These are phyloP conservation scores for Verticillium nonalfalfae DNA, from an alignment of 2,329 filamentous ascomycete genomes.

Conservation along the genomic window DNA sequence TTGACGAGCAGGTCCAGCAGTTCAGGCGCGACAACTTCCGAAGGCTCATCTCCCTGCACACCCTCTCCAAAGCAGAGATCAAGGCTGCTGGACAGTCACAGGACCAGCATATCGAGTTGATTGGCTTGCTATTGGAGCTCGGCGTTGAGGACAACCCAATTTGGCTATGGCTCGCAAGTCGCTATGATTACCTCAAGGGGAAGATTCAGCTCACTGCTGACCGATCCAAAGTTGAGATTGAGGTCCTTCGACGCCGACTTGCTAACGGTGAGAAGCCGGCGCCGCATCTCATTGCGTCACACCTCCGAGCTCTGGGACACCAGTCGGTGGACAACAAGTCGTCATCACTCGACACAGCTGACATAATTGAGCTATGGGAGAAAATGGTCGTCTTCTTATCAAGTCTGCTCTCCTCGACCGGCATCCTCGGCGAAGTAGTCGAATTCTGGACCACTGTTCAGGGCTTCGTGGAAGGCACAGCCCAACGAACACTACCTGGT, in stretches of 20 bases:
- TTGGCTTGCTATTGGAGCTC: slow-evolving; percentile 81
- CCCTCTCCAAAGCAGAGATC: slow-evolving; percentile 42
- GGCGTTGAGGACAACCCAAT: slow-evolving; percentile 95
- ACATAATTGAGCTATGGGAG: slow-evolving; percentile 89
- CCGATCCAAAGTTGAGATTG: slow-evolving; percentile 84
- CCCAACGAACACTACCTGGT: slow-evolving; percentile 70
- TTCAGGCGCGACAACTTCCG: slow-evolving; percentile 92
- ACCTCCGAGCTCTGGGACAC: slow-evolving; percentile 67
- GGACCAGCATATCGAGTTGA: slow-evolving; percentile 86
- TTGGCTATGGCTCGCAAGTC: slow-evolving; percentile 88
- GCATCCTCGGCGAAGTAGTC: slow-evolving; percentile 80
- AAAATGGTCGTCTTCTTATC: slow-evolving; percentile 71
- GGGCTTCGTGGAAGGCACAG: slow-evolving; percentile 81
- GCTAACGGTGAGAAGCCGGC: slow-evolving; percentile 68
- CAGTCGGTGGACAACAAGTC: slow-evolving; percentile 57
- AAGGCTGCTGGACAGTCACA: slow-evolving; percentile 49
- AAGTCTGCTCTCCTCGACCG: slow-evolving; percentile 68
- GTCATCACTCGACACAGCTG: slow-evolving; percentile 66
- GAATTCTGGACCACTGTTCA: slow-evolving; percentile 93
- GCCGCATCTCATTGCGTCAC: slow-evolving; percentile 61
- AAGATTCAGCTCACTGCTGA: slow-evolving; percentile 78
- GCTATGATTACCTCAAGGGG: slow-evolving; percentile 81
- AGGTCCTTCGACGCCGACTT: slow-evolving; percentile 77
- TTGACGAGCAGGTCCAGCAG: slow-evolving; percentile 75
- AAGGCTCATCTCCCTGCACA: slow-evolving; percentile 64